These are phyloP conservation scores for Saturnispora kantuleensis DNA, from an alignment of 805 yeast species.

Conservation along the genomic window DNA sequence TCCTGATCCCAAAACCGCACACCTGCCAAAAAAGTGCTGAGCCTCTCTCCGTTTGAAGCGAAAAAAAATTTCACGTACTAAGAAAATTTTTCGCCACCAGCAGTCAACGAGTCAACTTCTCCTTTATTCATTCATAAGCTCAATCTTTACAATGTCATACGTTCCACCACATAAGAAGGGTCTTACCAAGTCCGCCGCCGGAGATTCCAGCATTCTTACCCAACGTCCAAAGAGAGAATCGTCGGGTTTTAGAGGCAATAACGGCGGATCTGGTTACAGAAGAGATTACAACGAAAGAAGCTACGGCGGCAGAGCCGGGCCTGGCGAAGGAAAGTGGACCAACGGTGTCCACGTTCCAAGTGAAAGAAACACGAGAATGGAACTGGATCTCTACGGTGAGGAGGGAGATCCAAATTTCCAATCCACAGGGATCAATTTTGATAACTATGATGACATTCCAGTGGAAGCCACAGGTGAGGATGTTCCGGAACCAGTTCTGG, in stretches of 20 bases:
- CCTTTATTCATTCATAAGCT: background rate
- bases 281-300: conserved; percentile 21
- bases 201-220: conserved; percentile 3
- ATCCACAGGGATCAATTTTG: conserved; percentile 96
- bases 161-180: conserved; percentile 42
- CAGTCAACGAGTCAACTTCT: background rate
- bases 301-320: conserved; percentile 28
- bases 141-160: conserved; percentile 26
- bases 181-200: conserved; percentile 12
- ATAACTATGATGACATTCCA: conserved; percentile 96
- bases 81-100: background rate
- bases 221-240: conserved; percentile 15
- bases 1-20: no score
- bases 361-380: conserved; percentile 56
- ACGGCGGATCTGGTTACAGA: conserved; percentile 20
- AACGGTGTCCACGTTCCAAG: conserved; percentile 88
- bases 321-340: conserved; percentile 70
- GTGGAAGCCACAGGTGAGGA: conserved; percentile 95
- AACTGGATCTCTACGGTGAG: conserved; percentile 75
- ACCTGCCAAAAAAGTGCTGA: no score
- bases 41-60: background rate
- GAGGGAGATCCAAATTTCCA: conserved; percentile 67
- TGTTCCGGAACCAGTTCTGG: conserved; percentile 86
- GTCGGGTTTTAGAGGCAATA: conserved; percentile 27
- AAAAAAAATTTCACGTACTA: background rate